Conservation (phyloP, 352 stramenopile species). For the Plasmopara viticola region DNA sequence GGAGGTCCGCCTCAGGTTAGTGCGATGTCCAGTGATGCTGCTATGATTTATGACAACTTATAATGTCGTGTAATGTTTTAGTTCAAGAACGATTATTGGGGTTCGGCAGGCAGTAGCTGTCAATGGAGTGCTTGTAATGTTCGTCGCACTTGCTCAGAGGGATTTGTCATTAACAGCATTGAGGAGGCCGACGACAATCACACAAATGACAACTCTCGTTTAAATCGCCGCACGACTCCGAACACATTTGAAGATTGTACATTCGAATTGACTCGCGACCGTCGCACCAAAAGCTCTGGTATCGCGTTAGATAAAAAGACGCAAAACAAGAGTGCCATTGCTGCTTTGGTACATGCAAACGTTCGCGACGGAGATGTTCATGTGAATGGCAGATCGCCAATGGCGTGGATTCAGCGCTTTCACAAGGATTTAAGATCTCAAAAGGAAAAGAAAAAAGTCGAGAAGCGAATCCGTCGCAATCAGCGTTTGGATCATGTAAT, state of each 20-base stretch:
- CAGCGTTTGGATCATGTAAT: conserved; percentile 33
- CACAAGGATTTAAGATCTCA: conserved; percentile 72
- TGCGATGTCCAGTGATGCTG: conserved; percentile 6
- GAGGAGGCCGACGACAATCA: conserved; percentile 37
- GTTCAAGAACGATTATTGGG: conserved; percentile 56
- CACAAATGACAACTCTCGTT: conserved; percentile 34
- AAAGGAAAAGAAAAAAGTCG: conserved; percentile 72
- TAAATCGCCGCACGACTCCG: conserved; percentile 8
- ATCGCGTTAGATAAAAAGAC: conserved; percentile 38
- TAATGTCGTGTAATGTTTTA: conserved; percentile 4
- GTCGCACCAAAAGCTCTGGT: conserved; percentile 68
- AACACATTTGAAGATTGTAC: conserved; percentile 15
- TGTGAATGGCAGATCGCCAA: conserved; percentile 45
- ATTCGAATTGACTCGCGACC: conserved; percentile 27
- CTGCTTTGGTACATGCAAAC: conserved; percentile 7
- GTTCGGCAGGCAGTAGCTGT: conserved; percentile 46
- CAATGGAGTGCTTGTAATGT: conserved; percentile 53
- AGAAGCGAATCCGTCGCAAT: conserved; percentile 53
- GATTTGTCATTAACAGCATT: conserved; percentile 10
- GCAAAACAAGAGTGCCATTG: conserved; percentile 16
- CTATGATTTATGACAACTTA: neutral
- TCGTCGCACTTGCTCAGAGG: conserved; percentile 33
- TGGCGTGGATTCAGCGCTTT: conserved; percentile 72
- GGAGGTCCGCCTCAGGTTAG: conserved; percentile 28
- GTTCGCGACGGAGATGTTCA: conserved; percentile 35